phyloP scores from a whole-genome alignment of 176 grass and related monocot species.

The Oryza meridionalis region DNA sequence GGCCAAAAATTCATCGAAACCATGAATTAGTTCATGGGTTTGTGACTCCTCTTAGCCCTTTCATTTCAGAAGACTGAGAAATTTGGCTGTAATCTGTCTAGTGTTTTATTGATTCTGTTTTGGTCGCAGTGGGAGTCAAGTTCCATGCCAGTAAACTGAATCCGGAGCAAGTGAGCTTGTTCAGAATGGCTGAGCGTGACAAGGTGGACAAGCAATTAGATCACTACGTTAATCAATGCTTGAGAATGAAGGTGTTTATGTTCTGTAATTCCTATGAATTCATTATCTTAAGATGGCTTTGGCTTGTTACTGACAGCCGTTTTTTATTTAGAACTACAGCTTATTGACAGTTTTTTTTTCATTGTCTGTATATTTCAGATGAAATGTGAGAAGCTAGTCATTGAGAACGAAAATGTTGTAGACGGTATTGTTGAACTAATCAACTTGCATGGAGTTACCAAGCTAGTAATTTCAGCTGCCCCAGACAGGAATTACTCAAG shows the following conservation, averaged over 20 bases:
- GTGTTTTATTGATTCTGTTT: background rate
- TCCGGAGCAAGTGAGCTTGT: slow-evolving; percentile 46
- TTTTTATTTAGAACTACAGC: too few species aligned
- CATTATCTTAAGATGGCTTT: background rate
- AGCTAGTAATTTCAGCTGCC: slow-evolving; percentile 60
- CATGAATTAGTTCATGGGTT: too few species aligned
- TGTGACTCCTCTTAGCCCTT: background rate
- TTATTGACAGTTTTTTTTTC: background rate
- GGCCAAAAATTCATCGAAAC: too few species aligned
- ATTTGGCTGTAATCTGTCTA: background rate
- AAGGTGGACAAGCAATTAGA: slow-evolving; percentile 56
- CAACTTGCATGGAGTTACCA: slow-evolving; percentile 37
- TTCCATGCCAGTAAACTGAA: slow-evolving; percentile 56
- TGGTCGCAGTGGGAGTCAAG: slow-evolving; percentile 52
- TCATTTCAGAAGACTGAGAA: background rate
- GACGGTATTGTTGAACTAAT: slow-evolving; percentile 58
- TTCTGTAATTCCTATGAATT: background rate
- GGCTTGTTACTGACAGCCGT: background rate
- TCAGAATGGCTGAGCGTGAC: slow-evolving; percentile 53
- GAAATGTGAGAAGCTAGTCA: slow-evolving; percentile 60
- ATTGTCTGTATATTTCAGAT: slow-evolving; percentile 37
- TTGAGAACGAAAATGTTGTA: slow-evolving; percentile 56
- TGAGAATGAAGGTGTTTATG: slow-evolving; percentile 52
- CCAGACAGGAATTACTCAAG: slow-evolving; percentile 59
- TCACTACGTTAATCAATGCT: slow-evolving; percentile 50